A percentile compares a stretch with the other conserved stretches of the same genome.
Evolutionary conservation across 2,329 filamentous ascomycete genomes (phyloP).

Genomic region (Neofusicoccum cordaticola): DNA sequence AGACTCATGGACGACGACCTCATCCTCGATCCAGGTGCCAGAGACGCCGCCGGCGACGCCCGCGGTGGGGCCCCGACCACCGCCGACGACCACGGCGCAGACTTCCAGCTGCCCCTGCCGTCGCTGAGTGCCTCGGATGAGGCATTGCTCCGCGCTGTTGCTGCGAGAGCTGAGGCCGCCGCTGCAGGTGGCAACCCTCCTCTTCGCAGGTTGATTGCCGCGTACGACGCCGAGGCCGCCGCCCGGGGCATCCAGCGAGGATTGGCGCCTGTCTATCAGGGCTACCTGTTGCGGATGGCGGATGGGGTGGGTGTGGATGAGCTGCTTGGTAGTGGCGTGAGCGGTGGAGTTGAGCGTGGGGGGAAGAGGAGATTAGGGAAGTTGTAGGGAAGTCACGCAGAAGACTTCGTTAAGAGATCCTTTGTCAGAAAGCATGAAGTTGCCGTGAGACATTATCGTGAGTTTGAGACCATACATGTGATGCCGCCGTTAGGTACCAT

Average conservation of each 20-base stretch:
- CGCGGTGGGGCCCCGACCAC: neutral
- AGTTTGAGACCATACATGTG: too few species aligned
- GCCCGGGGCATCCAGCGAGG: neutral
- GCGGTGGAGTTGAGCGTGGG: neutral
- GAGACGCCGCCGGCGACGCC: neutral
- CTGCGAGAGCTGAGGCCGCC: neutral
- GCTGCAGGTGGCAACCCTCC: neutral
- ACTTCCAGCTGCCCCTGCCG: slow-evolving; percentile 11
- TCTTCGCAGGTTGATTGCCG: slow-evolving; percentile 7
- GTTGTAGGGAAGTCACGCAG: neutral
- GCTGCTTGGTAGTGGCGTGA: neutral
- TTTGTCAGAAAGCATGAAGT: too few species aligned
- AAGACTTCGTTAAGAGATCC: too few species aligned
- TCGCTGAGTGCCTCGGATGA: neutral
- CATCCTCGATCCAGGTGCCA: neutral
- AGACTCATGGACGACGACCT: neutral
- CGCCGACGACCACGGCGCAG: neutral
- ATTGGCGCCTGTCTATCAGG: slow-evolving; percentile 5
- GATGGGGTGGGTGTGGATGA: slow-evolving; percentile 4
- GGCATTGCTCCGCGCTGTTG: slow-evolving; percentile 5
- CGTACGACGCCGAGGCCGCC: neutral
- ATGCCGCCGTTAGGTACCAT: too few species aligned
- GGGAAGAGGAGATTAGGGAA: neutral
- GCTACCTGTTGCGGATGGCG: slow-evolving; percentile 9
- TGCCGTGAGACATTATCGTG: too few species aligned